Base-by-base conservation (phyloP, 768 basidiomycete species). In the Gelatoporia subvermispora region DNA sequence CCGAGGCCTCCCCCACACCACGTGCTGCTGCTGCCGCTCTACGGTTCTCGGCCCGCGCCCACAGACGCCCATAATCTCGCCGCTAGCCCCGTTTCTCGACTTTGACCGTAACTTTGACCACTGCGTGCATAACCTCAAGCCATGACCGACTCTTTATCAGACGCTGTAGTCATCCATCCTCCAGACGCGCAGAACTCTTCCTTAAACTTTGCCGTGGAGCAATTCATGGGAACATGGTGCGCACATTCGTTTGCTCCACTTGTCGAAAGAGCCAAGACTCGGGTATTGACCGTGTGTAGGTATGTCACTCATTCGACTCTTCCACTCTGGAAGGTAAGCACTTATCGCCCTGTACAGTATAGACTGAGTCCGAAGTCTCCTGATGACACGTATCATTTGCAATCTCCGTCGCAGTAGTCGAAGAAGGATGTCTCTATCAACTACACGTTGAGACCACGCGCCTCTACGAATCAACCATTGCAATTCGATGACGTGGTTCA, bases 351-450 rank as follows among this genome's bases (percentile, higher is more conserved):
- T 24, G 8, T 18, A 11, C 47, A 11, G 3, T 11, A 21, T 13
- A 13, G 20, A 39, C 31, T 20, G 36, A 2, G 7, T n/a, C 46
- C 17, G 42, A 20, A 17, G 28, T n/a, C 17, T n/a, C 16, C n/a
- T 7, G 31, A 8, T 31, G 28, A n/a, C 47, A 21, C 18, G 20
- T 17, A 3, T 21, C 44, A n/a, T 17, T 16, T 41, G 41, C 24
- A 7, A 31, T 31, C n/a, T n/a, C n/a, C 35, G 17, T 35, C 15
- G 34, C 10, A 11, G 18, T 22, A 57, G 58, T 34, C 43, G 35
- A 71, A 67, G 56, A 68, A 70, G 61, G 69, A 72, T 49, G 72
- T 73, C n/a, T 59, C 60, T 3, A 72, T 73, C 54, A 68, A 65
- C 9, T 73, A 73, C 49, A 57, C 58, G 1, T 55, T 49, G 22